Evolutionary conservation across 2,329 filamentous ascomycete genomes (phyloP).

Genomic region (Colletotrichum sp.): DNA sequence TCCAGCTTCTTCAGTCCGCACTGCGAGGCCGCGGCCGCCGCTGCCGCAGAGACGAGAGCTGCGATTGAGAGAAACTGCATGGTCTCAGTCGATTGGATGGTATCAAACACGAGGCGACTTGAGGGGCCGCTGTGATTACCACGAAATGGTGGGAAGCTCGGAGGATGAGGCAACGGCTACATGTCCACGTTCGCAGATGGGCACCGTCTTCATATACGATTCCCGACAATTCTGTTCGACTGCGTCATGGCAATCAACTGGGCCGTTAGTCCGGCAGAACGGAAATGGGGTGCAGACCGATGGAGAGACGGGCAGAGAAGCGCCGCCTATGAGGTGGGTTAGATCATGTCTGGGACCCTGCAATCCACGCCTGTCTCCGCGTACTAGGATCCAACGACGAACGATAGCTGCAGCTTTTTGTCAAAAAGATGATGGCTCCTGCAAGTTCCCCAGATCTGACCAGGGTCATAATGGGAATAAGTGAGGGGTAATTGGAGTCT

Average conservation of each 20-base stretch:
- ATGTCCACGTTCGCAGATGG: not conserved
- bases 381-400: not conserved
- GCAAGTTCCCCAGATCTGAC: not conserved
- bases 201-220: not conserved
- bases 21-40: constrained; percentile 16
- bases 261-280: not conserved
- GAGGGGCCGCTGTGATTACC: not conserved
- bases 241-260: not conserved
- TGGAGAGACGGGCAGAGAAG: not conserved
- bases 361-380: not conserved
- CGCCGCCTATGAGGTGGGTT: not conserved
- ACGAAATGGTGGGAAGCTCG: not conserved
- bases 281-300: not conserved
- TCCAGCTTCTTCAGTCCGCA: constrained; percentile 53
- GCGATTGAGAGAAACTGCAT: constrained; percentile 7
- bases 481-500: constrained; percentile 12
- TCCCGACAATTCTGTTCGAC: not conserved
- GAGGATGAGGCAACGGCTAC: not conserved
- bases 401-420: not conserved
- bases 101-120: not conserved
- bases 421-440: not conserved
- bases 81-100: not conserved
- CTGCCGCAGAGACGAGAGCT: constrained; percentile 7
- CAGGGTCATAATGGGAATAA: not conserved
- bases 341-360: not conserved